phyloP scores from a whole-genome alignment of 192 early-diverging fungal genomes.

The Coemansia brasiliensis region DNA sequence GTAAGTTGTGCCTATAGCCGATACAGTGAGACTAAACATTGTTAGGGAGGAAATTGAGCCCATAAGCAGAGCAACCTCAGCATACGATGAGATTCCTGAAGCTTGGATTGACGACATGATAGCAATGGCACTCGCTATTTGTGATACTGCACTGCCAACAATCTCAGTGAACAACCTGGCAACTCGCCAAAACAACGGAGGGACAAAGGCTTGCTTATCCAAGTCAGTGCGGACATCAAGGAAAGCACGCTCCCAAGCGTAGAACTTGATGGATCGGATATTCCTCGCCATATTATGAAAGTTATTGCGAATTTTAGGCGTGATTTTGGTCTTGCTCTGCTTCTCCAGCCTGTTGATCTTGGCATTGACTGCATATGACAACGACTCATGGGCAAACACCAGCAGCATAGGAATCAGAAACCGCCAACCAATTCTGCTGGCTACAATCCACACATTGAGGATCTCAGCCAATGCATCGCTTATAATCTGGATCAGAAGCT shows the following conservation, averaged over 20 bases:
- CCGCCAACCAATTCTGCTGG: slow-evolving; percentile 28
- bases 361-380: slow-evolving; percentile 1
- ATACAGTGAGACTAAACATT: not conserved
- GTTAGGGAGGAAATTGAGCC: slow-evolving; percentile 25
- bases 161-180: slow-evolving; percentile 13
- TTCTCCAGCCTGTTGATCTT: slow-evolving; percentile 4
- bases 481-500: no score
- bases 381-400: slow-evolving; percentile 5
- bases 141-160: slow-evolving; percentile 42
- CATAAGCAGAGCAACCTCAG: slow-evolving; percentile 16
- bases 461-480: no score
- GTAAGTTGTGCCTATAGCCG: not conserved
- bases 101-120: slow-evolving; percentile 60
- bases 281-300: slow-evolving; percentile 32
- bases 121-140: slow-evolving; percentile 58
- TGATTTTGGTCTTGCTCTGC: not conserved
- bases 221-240: not conserved
- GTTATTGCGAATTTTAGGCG: slow-evolving; percentile 4
- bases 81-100: slow-evolving; percentile 11
- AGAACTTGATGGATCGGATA: slow-evolving; percentile 68
- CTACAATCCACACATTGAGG: slow-evolving; percentile 17
- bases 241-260: slow-evolving; percentile 58
- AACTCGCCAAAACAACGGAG: slow-evolving; percentile 32
- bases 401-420: slow-evolving; percentile 28
- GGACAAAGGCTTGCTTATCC: slow-evolving; percentile 11